Percentiles rank a stretch among this genome's conserved stretches.
Conservation (phyloP, 306 rosid genomes). For the Coriaria nepalensis region DNA sequence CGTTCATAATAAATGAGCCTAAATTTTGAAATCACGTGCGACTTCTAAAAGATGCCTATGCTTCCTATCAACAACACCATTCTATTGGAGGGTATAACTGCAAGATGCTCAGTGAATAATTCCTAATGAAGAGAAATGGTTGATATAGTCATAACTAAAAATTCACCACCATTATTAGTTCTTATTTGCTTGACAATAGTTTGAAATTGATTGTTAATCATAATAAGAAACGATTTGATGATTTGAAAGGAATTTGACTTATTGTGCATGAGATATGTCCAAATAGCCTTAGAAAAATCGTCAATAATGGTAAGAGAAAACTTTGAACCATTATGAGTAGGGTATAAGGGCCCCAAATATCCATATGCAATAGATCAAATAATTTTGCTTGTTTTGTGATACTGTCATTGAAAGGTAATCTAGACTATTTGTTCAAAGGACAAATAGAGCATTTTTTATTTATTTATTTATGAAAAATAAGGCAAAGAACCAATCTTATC, state of each 20-base stretch:
- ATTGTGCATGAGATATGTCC: neutral
- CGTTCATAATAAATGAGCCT: too few species aligned
- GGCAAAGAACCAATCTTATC: too few species aligned
- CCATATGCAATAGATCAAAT: neutral
- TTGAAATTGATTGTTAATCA: neutral
- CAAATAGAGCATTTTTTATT: neutral
- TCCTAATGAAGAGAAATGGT: neutral
- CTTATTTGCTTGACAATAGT: neutral
- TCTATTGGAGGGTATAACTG: neutral
- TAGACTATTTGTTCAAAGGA: neutral
- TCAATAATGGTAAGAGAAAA: neutral
- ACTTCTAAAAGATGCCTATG: neutral
- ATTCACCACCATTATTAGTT: neutral
- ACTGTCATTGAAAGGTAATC: neutral
- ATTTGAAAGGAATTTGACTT: neutral
- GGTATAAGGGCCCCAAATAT: neutral
- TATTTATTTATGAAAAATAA: too few species aligned
- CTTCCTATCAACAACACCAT: neutral
- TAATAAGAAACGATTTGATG: neutral
- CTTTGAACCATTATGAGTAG: neutral
- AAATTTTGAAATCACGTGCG: too few species aligned
- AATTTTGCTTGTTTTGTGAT: neutral
- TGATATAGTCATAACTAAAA: too few species aligned
- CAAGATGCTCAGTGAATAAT: neutral
- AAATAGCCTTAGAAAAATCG: neutral